A percentile compares a stretch with the other conserved stretches of the same genome.
phyloP scores from a whole-genome alignment of 2,329 filamentous ascomycete species.

The Akanthomyces uredinophilus region DNA sequence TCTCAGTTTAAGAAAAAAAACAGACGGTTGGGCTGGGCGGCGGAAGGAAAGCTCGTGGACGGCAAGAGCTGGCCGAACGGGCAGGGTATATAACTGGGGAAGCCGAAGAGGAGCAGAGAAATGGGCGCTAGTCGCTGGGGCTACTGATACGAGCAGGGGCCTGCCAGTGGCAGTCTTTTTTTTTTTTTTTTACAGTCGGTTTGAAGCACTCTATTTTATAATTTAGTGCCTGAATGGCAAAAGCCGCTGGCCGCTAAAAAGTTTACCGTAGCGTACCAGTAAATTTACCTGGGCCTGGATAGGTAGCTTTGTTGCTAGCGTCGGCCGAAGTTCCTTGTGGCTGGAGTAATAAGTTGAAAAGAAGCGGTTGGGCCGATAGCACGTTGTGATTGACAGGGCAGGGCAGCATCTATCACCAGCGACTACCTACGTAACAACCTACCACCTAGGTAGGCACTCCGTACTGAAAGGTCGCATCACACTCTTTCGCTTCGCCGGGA shows the following conservation, averaged over 20 bases:
- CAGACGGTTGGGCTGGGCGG: background rate
- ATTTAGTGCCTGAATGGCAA: background rate
- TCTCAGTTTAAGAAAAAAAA: constrained; percentile 14
- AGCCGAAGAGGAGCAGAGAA: background rate
- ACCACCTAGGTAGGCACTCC: too few relatives aligned
- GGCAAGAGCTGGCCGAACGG: constrained; percentile 13
- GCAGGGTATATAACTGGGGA: constrained; percentile 11
- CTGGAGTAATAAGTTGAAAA: background rate
- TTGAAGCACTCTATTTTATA: background rate
- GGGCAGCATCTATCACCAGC: too few relatives aligned
- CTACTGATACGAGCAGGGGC: constrained; percentile 1
- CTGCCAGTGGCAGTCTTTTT: background rate
- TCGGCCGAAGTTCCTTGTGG: background rate
- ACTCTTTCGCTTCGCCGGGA: too few relatives aligned
- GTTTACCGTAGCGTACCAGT: background rate
- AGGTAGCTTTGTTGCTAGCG: background rate
- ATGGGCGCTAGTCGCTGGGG: constrained; percentile 10
- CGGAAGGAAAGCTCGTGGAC: constrained; percentile 7
- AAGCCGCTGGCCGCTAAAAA: background rate
- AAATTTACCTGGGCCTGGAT: too few relatives aligned
- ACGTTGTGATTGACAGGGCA: background rate
- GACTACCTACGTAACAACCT: too few relatives aligned
- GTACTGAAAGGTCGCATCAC: too few relatives aligned
- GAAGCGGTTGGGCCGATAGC: background rate
- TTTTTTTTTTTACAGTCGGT: too few relatives aligned